A percentile compares a stretch with the other conserved stretches of the same genome.
phyloP scores from a whole-genome alignment of 2,329 filamentous ascomycete genomes.

The Claviceps sp. region DNA sequence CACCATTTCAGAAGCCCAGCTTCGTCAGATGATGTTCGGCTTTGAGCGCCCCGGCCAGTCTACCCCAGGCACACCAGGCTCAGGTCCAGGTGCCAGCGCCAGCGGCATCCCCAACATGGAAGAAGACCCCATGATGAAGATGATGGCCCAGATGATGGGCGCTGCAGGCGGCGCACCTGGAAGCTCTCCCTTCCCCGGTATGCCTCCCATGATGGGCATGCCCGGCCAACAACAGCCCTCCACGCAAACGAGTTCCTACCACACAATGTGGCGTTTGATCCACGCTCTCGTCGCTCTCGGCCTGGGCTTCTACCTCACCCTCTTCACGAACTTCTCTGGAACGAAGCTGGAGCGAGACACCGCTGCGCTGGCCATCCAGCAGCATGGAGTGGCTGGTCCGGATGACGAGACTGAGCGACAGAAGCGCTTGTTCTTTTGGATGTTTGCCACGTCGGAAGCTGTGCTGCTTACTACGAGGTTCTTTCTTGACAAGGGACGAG shows the following conservation, averaged over 20 bases:
- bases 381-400: constrained; percentile 9
- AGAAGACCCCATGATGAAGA: constrained; percentile 38
- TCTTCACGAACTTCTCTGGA: constrained; percentile 56
- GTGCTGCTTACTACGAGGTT: constrained; percentile 58
- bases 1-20: constrained; percentile 40
- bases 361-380: constrained; percentile 14
- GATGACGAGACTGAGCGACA: constrained; percentile 19
- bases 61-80: constrained; percentile 11
- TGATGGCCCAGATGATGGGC: constrained; percentile 61
- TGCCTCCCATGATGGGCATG: constrained; percentile 28
- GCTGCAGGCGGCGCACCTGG: constrained; percentile 20
- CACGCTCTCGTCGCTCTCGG: constrained; percentile 59
- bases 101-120: constrained; percentile 8
- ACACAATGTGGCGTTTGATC: constrained; percentile 55
- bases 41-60: constrained; percentile 27
- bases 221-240: constrained; percentile 21
- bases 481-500: constrained; percentile 49
- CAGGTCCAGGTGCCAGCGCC: constrained; percentile 10
- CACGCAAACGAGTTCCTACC: constrained; percentile 21
- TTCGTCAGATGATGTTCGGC: constrained; percentile 52
- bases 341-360: constrained; percentile 46
- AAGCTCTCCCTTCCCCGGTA: constrained; percentile 23
- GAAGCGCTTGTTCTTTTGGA: constrained; percentile 49
- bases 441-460: constrained; percentile 68
- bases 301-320: constrained; percentile 56